Conservation (phyloP, 169 alveolate species). For the Eimeria nieschulzi region DNA sequence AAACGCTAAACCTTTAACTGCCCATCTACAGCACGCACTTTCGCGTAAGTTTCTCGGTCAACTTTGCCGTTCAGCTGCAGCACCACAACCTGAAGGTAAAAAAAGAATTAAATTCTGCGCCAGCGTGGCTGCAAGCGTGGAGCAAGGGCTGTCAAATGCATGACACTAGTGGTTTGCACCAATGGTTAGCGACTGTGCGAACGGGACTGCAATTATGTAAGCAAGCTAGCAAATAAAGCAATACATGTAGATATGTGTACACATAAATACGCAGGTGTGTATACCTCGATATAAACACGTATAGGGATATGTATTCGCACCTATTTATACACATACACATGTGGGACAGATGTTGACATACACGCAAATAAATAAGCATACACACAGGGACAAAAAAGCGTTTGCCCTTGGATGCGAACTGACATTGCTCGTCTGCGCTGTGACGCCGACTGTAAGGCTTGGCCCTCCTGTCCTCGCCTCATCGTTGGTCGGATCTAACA, state of each 20-base stretch:
- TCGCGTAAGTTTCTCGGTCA: background rate
- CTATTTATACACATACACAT: too few relatives aligned
- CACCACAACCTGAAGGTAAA: background rate
- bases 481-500: constrained; percentile 1
- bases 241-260: too few relatives aligned
- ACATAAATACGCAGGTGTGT: too few relatives aligned
- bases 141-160: background rate
- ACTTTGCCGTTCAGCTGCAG: constrained; percentile 1
- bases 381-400: background rate
- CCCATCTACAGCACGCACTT: background rate
- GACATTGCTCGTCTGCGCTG: background rate
- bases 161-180: too few relatives aligned
- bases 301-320: too few relatives aligned
- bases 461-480: constrained; percentile 19
- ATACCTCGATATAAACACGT: too few relatives aligned
- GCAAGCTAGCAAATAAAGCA: too few relatives aligned
- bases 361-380: background rate
- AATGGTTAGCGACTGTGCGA: too few relatives aligned
- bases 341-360: too few relatives aligned
- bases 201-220: too few relatives aligned
- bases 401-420: background rate
- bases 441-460: background rate
- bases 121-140: background rate
- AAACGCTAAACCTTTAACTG: too few relatives aligned
- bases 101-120: background rate